Percentiles rank a stretch among this genome's conserved stretches.
These are phyloP conservation scores for Lithospermum erythrorhizon DNA, from an alignment of 257 asterid genomes.

Conservation along the genomic window DNA sequence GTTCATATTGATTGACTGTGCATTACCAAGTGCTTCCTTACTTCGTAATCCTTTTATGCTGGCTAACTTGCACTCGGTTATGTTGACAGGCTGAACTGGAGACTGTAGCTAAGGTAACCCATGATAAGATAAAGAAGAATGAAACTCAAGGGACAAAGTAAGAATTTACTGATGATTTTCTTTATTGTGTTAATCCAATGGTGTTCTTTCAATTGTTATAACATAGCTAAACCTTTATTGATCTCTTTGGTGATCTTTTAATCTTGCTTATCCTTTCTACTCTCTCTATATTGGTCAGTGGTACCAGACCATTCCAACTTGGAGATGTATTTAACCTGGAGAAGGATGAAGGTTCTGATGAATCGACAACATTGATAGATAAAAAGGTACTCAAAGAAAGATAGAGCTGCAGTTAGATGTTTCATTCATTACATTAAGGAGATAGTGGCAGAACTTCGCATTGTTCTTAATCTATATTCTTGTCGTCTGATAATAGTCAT, in stretches of 20 bases:
- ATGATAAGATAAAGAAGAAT: conserved; percentile 70
- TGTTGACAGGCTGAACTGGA: conserved; percentile 70
- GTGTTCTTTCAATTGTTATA: background rate
- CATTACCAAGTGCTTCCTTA: background rate
- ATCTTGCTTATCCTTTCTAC: background rate
- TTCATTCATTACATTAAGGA: background rate
- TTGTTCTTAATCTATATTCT: conserved; percentile 1
- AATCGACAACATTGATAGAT: conserved; percentile 61
- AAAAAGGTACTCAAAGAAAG: conserved; percentile 39
- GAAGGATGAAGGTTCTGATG: conserved; percentile 69
- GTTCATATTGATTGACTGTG: background rate
- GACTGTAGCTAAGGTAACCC: conserved; percentile 81
- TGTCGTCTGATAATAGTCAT: conserved; percentile 12
- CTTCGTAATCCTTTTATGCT: background rate
- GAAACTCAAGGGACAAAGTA: conserved; percentile 74
- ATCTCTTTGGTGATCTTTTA: conserved; percentile 2
- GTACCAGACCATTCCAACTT: conserved; percentile 59
- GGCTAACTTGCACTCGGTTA: conserved; percentile 7
- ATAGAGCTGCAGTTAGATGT: background rate
- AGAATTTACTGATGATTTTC: conserved; percentile 14
- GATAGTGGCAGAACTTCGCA: background rate
- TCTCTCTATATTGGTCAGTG: conserved; percentile 29
- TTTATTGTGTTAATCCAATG: background rate
- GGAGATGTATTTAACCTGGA: conserved; percentile 71
- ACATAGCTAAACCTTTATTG: background rate